phyloP scores from a whole-genome alignment of 2,329 filamentous ascomycete species.

The Ophiostoma ips region DNA sequence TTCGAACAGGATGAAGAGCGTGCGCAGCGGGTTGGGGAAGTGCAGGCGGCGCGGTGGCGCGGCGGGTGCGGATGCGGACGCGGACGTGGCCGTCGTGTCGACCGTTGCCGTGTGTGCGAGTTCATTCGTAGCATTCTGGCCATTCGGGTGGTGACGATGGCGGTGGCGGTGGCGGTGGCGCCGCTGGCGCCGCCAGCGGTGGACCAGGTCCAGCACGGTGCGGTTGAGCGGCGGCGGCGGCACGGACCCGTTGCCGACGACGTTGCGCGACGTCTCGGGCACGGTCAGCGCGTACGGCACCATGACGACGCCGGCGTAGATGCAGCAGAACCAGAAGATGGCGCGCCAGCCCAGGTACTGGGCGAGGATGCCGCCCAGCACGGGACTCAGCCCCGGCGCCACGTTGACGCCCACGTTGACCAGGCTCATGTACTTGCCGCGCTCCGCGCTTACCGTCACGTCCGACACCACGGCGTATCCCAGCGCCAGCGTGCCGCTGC shows the following conservation, averaged over 20 bases:
- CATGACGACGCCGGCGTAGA: slow-evolving; percentile 36
- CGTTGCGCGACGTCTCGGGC: slow-evolving; percentile 44
- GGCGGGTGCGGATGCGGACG: too few relatives aligned
- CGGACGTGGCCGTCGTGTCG: not conserved
- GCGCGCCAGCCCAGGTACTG: slow-evolving; percentile 53
- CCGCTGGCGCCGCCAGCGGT: slow-evolving; percentile 17
- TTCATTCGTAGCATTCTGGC: too few relatives aligned
- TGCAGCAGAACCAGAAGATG: slow-evolving; percentile 56
- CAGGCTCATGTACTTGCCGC: slow-evolving; percentile 60
- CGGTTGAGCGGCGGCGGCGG: slow-evolving; percentile 44
- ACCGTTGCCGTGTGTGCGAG: too few relatives aligned
- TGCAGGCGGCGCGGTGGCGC: slow-evolving; percentile 20
- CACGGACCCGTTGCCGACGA: slow-evolving; percentile 50
- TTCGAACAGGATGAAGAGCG: slow-evolving; percentile 38
- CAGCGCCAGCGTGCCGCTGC: slow-evolving; percentile 56
- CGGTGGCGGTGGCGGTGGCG: too few relatives aligned
- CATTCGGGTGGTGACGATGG: too few relatives aligned
- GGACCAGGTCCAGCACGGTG: slow-evolving; percentile 37
- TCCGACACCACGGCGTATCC: slow-evolving; percentile 61
- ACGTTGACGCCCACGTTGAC: slow-evolving; percentile 46
- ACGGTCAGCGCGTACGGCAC: slow-evolving; percentile 40
- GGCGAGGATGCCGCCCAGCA: slow-evolving; percentile 49
- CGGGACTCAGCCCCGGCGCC: slow-evolving; percentile 40
- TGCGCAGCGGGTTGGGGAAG: slow-evolving; percentile 43
- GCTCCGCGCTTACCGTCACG: slow-evolving; percentile 51